Evolutionary conservation across 331 rosid genomes (phyloP).

Genomic region (Quercus lobata): DNA sequence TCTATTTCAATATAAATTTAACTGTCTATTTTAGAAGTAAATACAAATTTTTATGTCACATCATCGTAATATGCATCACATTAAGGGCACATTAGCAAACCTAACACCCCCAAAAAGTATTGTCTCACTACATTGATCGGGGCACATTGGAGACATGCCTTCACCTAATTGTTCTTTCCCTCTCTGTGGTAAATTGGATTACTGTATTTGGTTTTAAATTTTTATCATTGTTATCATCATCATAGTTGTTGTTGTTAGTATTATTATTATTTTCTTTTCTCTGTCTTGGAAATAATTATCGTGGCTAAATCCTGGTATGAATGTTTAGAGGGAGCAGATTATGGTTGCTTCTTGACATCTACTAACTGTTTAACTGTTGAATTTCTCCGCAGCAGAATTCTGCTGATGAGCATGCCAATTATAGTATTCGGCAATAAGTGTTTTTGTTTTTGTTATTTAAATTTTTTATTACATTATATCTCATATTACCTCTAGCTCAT

Average conservation of each 20-base stretch:
- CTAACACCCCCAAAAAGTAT: slow-evolving; percentile 42
- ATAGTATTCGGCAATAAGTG: slow-evolving; percentile 90
- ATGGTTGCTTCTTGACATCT: slow-evolving; percentile 99
- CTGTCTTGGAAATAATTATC: slow-evolving; percentile 1
- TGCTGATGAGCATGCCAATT: slow-evolving; percentile 87
- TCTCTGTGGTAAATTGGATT: slow-evolving; percentile 65
- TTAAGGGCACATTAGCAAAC: too few species aligned
- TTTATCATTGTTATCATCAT: background rate
- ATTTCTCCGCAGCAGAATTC: slow-evolving; percentile 88
- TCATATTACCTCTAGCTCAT: background rate
- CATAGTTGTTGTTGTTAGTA: background rate
- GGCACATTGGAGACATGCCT: slow-evolving; percentile 88
- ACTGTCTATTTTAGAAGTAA: slow-evolving; percentile 5
- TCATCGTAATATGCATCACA: too few species aligned
- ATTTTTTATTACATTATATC: background rate
- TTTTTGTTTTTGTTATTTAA: background rate
- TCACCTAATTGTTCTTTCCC: slow-evolving; percentile 86
- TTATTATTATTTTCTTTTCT: background rate
- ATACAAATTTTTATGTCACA: background rate
- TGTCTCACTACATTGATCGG: slow-evolving; percentile 79
- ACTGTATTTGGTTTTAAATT: background rate
- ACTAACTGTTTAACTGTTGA: slow-evolving; percentile 73
- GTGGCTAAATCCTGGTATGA: slow-evolving; percentile 15
- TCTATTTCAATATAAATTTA: slow-evolving; percentile 15
- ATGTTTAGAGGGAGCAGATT: slow-evolving; percentile 54